Evolutionary conservation across 768 basidiomycete species (phyloP).

Genomic region (Leccinum sublutescens): DNA sequence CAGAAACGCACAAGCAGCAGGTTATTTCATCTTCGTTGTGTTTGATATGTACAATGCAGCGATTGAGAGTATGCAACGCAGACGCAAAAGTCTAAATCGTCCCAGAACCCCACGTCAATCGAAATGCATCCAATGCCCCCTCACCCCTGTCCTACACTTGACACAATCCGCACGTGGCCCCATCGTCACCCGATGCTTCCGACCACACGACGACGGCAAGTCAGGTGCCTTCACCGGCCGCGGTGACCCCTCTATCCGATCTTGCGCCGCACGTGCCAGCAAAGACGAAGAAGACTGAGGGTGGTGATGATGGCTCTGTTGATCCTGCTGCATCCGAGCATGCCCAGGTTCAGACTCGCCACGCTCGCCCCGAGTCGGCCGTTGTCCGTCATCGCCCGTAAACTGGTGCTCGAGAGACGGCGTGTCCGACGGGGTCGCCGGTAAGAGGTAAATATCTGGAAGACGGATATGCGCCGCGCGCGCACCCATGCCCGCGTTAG

Average conservation of each 20-base stretch:
- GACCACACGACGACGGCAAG: slow-evolving; percentile 17
- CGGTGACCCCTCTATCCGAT: slow-evolving; percentile 16
- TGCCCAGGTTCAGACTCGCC: slow-evolving; percentile 4
- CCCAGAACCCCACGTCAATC: slow-evolving; percentile 33
- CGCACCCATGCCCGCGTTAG: neutral
- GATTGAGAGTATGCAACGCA: neutral
- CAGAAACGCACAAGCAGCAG: neutral
- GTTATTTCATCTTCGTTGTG: neutral
- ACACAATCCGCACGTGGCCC: slow-evolving; percentile 68
- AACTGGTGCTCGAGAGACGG: slow-evolving; percentile 16
- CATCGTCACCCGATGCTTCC: slow-evolving; percentile 61
- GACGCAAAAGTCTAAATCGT: neutral
- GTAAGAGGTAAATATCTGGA: slow-evolving; percentile 30
- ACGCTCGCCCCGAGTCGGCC: neutral
- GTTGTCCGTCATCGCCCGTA: slow-evolving; percentile 2
- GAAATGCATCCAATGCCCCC: slow-evolving; percentile 73
- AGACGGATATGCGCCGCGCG: slow-evolving; percentile 7
- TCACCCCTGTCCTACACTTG: slow-evolving; percentile 61
- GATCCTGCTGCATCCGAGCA: slow-evolving; percentile 1
- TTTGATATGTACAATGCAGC: slow-evolving; percentile 2
- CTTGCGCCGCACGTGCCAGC: slow-evolving; percentile 4
- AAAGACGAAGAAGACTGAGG: neutral
- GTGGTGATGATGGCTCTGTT: neutral
- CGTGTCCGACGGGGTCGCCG: slow-evolving; percentile 27
- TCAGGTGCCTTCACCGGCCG: slow-evolving; percentile 14